phyloP scores from a whole-genome alignment of 768 basidiomycete species.

The Auriscalpium orientale region DNA sequence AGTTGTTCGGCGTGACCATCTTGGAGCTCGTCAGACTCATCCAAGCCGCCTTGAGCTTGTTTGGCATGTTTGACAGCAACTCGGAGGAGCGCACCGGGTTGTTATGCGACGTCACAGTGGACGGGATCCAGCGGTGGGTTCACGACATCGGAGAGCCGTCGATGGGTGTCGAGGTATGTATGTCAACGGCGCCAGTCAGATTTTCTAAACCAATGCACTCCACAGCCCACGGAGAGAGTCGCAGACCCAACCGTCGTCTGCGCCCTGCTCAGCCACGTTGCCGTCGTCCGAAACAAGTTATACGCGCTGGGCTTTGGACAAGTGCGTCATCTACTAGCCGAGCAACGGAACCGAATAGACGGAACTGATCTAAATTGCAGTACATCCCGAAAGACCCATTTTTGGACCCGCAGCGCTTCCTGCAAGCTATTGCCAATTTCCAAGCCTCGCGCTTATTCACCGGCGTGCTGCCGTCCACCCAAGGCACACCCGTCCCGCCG shows the following conservation, averaged over 20 bases:
- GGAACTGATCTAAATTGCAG: conserved; percentile 12
- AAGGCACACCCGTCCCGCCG: neutral
- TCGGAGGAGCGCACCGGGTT: conserved; percentile 49
- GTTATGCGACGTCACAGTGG: conserved; percentile 69
- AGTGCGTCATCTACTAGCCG: conserved; percentile 19
- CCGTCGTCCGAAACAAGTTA: conserved; percentile 64
- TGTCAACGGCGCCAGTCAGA: neutral
- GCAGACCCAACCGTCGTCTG: conserved; percentile 69
- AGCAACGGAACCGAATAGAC: neutral
- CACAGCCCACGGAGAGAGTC: conserved; percentile 61
- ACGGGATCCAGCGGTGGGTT: conserved; percentile 65
- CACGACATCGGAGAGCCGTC: conserved; percentile 54
- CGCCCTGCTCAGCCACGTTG: conserved; percentile 61
- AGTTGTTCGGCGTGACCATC: conserved; percentile 57
- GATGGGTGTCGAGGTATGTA: conserved; percentile 50
- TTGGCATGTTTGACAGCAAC: conserved; percentile 49
- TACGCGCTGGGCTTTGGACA: conserved; percentile 43
- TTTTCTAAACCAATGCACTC: neutral
- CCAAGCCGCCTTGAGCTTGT: conserved; percentile 63
- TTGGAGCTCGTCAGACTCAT: conserved; percentile 71
- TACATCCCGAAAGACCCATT: conserved; percentile 72
- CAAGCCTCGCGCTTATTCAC: conserved; percentile 11
- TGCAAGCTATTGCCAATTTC: conserved; percentile 36
- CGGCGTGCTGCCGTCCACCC: neutral
- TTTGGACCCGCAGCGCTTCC: conserved; percentile 54